phyloP scores from a whole-genome alignment of 2,329 filamentous ascomycete genomes.

The Fusarium ramigenum region DNA sequence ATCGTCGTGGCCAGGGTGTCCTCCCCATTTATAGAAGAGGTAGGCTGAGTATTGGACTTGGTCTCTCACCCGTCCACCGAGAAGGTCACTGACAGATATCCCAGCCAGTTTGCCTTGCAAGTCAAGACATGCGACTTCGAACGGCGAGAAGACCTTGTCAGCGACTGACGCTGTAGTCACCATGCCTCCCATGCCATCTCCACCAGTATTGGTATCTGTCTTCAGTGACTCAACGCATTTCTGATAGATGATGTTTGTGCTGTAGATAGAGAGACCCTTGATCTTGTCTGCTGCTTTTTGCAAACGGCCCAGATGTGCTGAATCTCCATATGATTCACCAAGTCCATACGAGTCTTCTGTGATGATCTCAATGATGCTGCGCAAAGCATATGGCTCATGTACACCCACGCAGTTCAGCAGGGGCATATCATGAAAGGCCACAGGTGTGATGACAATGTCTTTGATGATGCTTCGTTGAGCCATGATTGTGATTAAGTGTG shows the following conservation, averaged over 20 bases:
- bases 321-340: conserved; percentile 54
- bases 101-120: conserved; percentile 53
- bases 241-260: conserved; percentile 86
- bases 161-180: conserved; percentile 53
- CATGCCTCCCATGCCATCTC: conserved; percentile 67
- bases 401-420: conserved; percentile 55
- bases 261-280: conserved; percentile 51
- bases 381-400: conserved; percentile 54
- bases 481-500: conserved; percentile 34
- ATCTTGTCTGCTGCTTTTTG: conserved; percentile 45
- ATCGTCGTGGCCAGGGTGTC: conserved; percentile 51
- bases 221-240: conserved; percentile 80
- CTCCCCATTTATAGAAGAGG: conserved; percentile 55
- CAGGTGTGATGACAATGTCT: conserved; percentile 53
- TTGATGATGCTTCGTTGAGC: conserved; percentile 44
- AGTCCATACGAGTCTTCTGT: conserved; percentile 50
- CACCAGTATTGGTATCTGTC: conserved; percentile 57
- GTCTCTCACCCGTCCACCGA: conserved; percentile 52
- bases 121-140: conserved; percentile 55
- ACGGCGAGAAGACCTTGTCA: conserved; percentile 55
- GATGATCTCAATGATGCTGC: conserved; percentile 53
- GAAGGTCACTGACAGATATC: conserved; percentile 51
- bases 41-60: conserved; percentile 55
- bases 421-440: conserved; percentile 57
- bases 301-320: conserved; percentile 49